Base-by-base conservation (phyloP, 495 filamentous ascomycete genomes). In the Hyaloscypha finlandica region DNA sequence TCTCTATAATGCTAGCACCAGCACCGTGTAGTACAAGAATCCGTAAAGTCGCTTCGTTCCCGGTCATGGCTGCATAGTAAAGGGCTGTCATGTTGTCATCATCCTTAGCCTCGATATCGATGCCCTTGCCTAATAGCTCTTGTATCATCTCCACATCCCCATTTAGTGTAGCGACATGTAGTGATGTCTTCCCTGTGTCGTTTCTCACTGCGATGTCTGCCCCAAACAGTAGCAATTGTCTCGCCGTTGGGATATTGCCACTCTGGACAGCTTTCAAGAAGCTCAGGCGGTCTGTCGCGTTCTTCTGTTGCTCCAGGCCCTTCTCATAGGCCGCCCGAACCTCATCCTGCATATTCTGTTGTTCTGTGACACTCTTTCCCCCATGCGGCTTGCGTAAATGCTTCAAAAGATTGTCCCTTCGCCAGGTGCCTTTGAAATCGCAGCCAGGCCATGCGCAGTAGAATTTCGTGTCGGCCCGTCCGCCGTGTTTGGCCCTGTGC, bases 321-420 rank as follows among this genome's bases (percentile, higher is more conserved):
- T 69, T 42, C 45, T 61, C n/a, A 33, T 61, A 65, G 62, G 65
- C 52, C 54, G 53, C 54, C n/a, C 59, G 60, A 60, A 68, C 53
- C 42, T 54, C 57, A 55, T 8, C 52, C 53, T 59, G 37, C 53
- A 29, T 54, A 42, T 61, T 20, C n/a, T 65, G 35, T 65, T 65
- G 14, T 61, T 61, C 48, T 29, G 52, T 54, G 30, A 59, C 25
- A 35, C 32, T 64, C 16, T 64, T 60, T 37, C 39, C 14, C 29
- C 53, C 66, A 53, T 68, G 66, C 16, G 60, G 39, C 2, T 64
- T 64, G 37, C 42, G 66, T 53, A 69, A 61, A 57, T 69, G 67
- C 58, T 31, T 69, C 55, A 59, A 61, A 55, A 69, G 63, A 65
- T 69, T 69, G 63, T 69, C 67, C 52, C 57, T 53, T 61, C 67